phyloP scores from a whole-genome alignment of 768 basidiomycete species.

The Tulasnella sp. region DNA sequence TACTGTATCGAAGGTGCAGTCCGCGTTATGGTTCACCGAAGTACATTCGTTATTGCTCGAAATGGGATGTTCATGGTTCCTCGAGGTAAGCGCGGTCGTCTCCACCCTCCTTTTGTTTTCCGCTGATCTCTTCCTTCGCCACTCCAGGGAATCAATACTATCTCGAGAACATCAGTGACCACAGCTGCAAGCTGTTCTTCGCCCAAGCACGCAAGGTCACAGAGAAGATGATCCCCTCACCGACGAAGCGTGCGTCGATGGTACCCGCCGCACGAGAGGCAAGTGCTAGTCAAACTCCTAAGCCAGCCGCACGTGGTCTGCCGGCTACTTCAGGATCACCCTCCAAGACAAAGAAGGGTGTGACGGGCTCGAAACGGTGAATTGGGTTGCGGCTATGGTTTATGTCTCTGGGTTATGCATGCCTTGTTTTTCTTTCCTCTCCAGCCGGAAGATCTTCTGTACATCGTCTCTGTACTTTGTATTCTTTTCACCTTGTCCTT shows the following conservation, averaged over 20 bases:
- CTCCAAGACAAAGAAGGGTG: neutral
- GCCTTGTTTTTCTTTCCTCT: neutral
- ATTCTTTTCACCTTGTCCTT: neutral
- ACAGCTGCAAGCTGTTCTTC: slow-evolving; percentile 86
- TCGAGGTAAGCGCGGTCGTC: slow-evolving; percentile 59
- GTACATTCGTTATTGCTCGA: slow-evolving; percentile 72
- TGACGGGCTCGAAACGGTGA: neutral
- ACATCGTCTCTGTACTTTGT: neutral
- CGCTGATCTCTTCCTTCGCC: neutral
- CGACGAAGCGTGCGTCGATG: slow-evolving; percentile 7
- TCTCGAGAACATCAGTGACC: slow-evolving; percentile 85
- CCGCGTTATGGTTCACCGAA: slow-evolving; percentile 79
- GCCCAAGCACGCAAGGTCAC: slow-evolving; percentile 74
- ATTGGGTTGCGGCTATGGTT: neutral
- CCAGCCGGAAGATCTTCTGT: neutral
- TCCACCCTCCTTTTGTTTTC: too few relatives aligned
- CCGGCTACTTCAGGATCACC: too few relatives aligned
- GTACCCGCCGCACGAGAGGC: neutral
- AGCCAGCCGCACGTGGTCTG: too few relatives aligned
- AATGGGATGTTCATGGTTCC: slow-evolving; percentile 92
- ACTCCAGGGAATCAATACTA: slow-evolving; percentile 81
- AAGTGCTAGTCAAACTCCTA: neutral
- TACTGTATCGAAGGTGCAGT: slow-evolving; percentile 89
- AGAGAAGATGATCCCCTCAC: slow-evolving; percentile 32
- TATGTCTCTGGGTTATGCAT: neutral